Percentiles rank a stretch among this genome's conserved stretches.
Evolutionary conservation across 352 stramenopile species (phyloP).

Genomic region (Globisporangium perplexum): DNA sequence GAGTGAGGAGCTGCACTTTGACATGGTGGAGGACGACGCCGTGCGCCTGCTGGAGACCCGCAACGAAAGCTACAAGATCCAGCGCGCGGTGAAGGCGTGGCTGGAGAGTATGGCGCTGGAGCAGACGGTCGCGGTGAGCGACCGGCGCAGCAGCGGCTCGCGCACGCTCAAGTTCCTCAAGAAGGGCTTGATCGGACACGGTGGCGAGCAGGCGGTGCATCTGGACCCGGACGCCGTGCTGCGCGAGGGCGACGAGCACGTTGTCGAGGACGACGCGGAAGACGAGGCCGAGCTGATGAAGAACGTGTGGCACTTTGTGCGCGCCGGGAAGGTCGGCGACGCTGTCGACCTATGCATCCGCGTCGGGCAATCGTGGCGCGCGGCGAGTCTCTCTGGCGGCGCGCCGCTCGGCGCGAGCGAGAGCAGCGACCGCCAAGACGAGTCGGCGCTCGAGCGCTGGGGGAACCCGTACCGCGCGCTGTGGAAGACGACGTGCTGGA

Average conservation of each 20-base stretch:
- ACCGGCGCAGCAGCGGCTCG: constrained; percentile 42
- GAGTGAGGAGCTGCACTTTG: constrained; percentile 44
- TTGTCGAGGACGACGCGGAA: constrained; percentile 74
- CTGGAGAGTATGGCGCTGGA: constrained; percentile 81
- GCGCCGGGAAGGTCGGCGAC: constrained; percentile 54
- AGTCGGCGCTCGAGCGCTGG: constrained; percentile 49
- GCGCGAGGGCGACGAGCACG: constrained; percentile 50
- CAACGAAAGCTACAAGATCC: constrained; percentile 65
- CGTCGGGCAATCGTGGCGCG: constrained; percentile 70
- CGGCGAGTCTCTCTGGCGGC: constrained; percentile 67
- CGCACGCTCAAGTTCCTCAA: constrained; percentile 60
- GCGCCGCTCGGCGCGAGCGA: constrained; percentile 49
- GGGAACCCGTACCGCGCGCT: constrained; percentile 77
- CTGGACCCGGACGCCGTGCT: constrained; percentile 74
- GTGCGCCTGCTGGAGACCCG: constrained; percentile 51
- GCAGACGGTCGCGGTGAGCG: constrained; percentile 46
- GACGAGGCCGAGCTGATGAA: constrained; percentile 77
- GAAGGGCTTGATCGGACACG: constrained; percentile 28
- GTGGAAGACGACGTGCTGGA: constrained; percentile 86
- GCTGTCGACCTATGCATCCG: constrained; percentile 72
- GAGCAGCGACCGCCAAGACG: constrained; percentile 38
- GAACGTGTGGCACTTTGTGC: constrained; percentile 66
- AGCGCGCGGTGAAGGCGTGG: constrained; percentile 68
- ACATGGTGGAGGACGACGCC: constrained; percentile 78
- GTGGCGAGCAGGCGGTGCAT: constrained; percentile 21